Percentiles rank a stretch among this genome's conserved stretches.
Conservation (phyloP, 1,284 basidiomycete species). For the Athelia sp. region DNA sequence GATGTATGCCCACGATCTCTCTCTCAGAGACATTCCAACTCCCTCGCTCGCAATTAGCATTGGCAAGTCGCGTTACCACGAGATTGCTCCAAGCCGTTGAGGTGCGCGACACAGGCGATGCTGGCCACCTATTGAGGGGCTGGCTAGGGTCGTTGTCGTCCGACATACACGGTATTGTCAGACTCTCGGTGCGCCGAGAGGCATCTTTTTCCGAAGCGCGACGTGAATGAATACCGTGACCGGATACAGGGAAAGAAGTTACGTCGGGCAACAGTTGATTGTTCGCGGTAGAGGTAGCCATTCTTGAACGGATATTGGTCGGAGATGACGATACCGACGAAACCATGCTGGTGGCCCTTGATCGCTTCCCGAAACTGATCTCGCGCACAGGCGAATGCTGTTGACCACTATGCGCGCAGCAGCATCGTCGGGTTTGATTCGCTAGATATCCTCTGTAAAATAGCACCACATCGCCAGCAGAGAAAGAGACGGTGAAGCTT, state of each 20-base stretch:
- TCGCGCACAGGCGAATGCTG: conserved; percentile 38
- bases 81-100: conserved; percentile 50
- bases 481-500: conserved; percentile 57
- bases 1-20: conserved; percentile 59
- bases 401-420: conserved; percentile 51
- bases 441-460: conserved; percentile 58
- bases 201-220: conserved; percentile 63
- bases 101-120: conserved; percentile 20
- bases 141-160: conserved; percentile 41
- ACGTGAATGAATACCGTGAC: conserved; percentile 70
- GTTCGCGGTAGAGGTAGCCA: conserved; percentile 31
- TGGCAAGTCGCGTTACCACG: conserved; percentile 46
- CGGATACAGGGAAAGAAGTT: conserved; percentile 67
- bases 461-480: conserved; percentile 53
- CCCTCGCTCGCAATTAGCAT: conserved; percentile 64
- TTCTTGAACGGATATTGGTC: conserved; percentile 37
- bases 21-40: conserved; percentile 61
- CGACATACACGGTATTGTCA: conserved; percentile 43
- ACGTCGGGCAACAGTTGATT: conserved; percentile 39
- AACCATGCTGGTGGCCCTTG: conserved; percentile 54
- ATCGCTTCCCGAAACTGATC: conserved; percentile 42
- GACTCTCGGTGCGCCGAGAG: conserved; percentile 36
- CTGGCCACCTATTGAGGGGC: conserved; percentile 32
- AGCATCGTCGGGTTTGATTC: conserved; percentile 58
- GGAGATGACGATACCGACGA: conserved; percentile 44